These are phyloP conservation scores for Boletus fagicola DNA, from an alignment of 768 basidiomycete genomes.

Conservation along the genomic window DNA sequence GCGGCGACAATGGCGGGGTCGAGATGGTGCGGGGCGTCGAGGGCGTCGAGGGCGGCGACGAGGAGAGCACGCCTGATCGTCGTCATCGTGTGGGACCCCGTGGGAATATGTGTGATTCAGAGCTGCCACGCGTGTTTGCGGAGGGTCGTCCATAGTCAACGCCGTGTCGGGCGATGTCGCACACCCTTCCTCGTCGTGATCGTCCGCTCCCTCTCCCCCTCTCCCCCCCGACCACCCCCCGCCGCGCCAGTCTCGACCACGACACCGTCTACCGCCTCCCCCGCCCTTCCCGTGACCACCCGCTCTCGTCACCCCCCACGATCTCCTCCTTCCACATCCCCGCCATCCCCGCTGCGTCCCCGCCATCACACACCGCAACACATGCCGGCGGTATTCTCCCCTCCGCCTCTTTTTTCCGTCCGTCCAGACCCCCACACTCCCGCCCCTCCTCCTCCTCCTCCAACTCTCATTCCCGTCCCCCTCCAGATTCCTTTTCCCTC, in stretches of 20 bases:
- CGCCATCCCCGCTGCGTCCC: conserved; percentile 13
- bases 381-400: conserved; percentile 77
- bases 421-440: conserved; percentile 57
- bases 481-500: conserved; percentile 39
- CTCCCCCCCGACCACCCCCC: neutral
- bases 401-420: conserved; percentile 75
- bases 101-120: conserved; percentile 10
- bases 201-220: conserved; percentile 1
- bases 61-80: conserved; percentile 36
- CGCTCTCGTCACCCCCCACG: conserved; percentile 30
- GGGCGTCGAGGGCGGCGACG: conserved; percentile 51
- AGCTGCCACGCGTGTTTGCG: neutral
- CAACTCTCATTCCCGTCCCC: conserved; percentile 27
- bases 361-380: conserved; percentile 59
- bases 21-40: conserved; percentile 56
- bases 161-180: neutral
- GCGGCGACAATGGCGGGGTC: conserved; percentile 52
- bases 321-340: conserved; percentile 27
- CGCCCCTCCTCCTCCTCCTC: conserved; percentile 38
- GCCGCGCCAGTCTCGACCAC: conserved; percentile 20
- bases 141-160: neutral
- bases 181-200: neutral
- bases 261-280: conserved; percentile 4
- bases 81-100: conserved; percentile 5
- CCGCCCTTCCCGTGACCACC: conserved; percentile 15